Evolutionary conservation across 768 basidiomycete species (phyloP), one percentile per base, ranked within the genome.

Genomic region (Suillus sp.): DNA sequence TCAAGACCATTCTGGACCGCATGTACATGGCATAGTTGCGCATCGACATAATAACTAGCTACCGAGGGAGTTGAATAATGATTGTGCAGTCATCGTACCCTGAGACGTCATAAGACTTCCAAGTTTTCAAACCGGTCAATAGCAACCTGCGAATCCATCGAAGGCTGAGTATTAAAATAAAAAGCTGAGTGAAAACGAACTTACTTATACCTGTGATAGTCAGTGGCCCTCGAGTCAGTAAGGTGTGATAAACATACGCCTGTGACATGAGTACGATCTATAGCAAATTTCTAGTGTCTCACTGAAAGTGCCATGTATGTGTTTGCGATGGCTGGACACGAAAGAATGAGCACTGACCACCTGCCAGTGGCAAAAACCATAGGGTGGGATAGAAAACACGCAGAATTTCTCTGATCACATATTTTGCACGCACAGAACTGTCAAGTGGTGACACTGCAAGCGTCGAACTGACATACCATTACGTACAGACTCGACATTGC

Each of bases 11-110:
- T 22, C 43, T 64, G 4, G 69, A 70, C 20, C 62, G 55, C 2
- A 70, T 53, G 34, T 69, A 69, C 68, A 70, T 70, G 53, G 69
- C 62, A 43, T 70, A 71, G 45, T 68, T 54, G 27, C 69, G 65
- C 59, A 71, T 59, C 42, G 62, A 34, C 51, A 70, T 69, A 58
- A 70, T 64, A n/a, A n/a, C n/a, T n/a, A n/a, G n/a, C n/a, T n/a
- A n/a, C n/a, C n/a, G n/a, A n/a, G n/a, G n/a, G n/a, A n/a, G n/a
- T n/a, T n/a, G n/a, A n/a, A n/a, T n/a, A n/a, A n/a, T n/a, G n/a
- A n/a, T n/a, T n/a, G n/a, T n/a, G n/a, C n/a, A n/a, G n/a, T n/a
- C n/a, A n/a, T n/a, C n/a, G n/a, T n/a, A n/a, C n/a, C n/a, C n/a
- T n/a, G n/a, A n/a, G n/a, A n/a, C n/a, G n/a, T n/a, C n/a, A n/a